A percentile compares a stretch with the other conserved stretches of the same genome.
Conservation (phyloP, 306 rosid species). For the Dalbergia oliveri region DNA sequence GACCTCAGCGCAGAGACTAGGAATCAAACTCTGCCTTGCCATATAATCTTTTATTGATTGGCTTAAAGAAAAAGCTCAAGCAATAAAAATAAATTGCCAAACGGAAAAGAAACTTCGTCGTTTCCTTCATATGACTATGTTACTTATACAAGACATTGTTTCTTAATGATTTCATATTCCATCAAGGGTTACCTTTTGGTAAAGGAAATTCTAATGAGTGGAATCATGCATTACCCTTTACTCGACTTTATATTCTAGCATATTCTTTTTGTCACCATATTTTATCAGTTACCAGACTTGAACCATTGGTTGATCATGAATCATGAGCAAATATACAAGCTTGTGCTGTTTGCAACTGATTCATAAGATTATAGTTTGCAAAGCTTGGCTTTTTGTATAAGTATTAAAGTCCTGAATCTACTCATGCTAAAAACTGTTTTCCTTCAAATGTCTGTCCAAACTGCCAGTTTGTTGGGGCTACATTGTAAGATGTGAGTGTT, state of each 20-base stretch:
- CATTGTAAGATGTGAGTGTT: constrained; percentile 84
- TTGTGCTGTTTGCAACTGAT: constrained; percentile 41
- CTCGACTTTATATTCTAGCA: background rate
- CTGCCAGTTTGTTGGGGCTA: constrained; percentile 82
- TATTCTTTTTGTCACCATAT: constrained; percentile 22
- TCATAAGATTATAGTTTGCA: constrained; percentile 43
- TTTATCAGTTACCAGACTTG: constrained; percentile 34
- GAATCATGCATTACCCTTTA: constrained; percentile 41
- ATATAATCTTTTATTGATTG: no score
- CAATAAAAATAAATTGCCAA: constrained; percentile 24
- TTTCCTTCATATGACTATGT: background rate
- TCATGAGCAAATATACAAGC: constrained; percentile 45
- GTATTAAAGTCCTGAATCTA: constrained; percentile 29
- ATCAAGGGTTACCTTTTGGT: constrained; percentile 30
- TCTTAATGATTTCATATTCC: constrained; percentile 49
- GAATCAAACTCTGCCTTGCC: constrained; percentile 1
- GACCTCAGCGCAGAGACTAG: background rate
- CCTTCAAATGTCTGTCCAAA: constrained; percentile 93
- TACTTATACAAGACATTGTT: constrained; percentile 5
- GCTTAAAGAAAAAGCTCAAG: background rate
- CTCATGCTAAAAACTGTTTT: constrained; percentile 68
- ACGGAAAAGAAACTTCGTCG: constrained; percentile 7
- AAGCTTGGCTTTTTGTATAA: constrained; percentile 11
- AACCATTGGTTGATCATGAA: constrained; percentile 37
- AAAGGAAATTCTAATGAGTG: constrained; percentile 41